Conservation (phyloP, 768 basidiomycete species). For the Lactifluus hygrophoroides region DNA sequence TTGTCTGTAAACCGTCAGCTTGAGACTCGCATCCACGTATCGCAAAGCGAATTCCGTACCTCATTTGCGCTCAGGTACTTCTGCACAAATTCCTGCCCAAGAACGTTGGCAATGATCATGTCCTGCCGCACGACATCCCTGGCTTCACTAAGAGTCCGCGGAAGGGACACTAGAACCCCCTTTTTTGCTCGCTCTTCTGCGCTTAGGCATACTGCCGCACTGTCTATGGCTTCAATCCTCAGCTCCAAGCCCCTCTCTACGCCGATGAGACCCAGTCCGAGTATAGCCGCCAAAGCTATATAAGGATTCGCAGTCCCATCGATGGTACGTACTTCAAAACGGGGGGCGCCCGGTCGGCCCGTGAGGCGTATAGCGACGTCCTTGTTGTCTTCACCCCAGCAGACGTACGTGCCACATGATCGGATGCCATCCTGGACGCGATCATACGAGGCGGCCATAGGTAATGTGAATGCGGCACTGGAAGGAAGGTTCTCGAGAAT, state of each 20-base stretch:
- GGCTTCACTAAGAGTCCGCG: slow-evolving; percentile 42
- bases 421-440: slow-evolving; percentile 59
- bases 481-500: slow-evolving; percentile 51
- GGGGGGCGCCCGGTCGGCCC: slow-evolving; percentile 39
- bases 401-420: slow-evolving; percentile 63
- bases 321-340: slow-evolving; percentile 53
- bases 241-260: slow-evolving; percentile 35
- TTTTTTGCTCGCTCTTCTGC: slow-evolving; percentile 35
- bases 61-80: slow-evolving; percentile 44
- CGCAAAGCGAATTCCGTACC: slow-evolving; percentile 23
- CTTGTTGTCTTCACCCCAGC: slow-evolving; percentile 63
- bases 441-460: slow-evolving; percentile 51
- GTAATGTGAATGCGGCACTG: slow-evolving; percentile 49
- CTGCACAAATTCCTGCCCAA: slow-evolving; percentile 40
- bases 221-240: slow-evolving; percentile 30
- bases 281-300: slow-evolving; percentile 45
- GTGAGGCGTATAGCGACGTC: slow-evolving; percentile 55
- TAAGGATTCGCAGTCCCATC: slow-evolving; percentile 63
- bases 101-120: slow-evolving; percentile 29
- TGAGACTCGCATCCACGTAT: background rate
- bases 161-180: slow-evolving; percentile 45
- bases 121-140: slow-evolving; percentile 34
- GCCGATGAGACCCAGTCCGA: slow-evolving; percentile 47
- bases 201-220: slow-evolving; percentile 35
- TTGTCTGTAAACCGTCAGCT: slow-evolving; percentile 1